Percentiles rank a stretch among this genome's conserved stretches.
Evolutionary conservation across 805 yeast genomes (phyloP).

Genomic region (Torulaspora franciscae): DNA sequence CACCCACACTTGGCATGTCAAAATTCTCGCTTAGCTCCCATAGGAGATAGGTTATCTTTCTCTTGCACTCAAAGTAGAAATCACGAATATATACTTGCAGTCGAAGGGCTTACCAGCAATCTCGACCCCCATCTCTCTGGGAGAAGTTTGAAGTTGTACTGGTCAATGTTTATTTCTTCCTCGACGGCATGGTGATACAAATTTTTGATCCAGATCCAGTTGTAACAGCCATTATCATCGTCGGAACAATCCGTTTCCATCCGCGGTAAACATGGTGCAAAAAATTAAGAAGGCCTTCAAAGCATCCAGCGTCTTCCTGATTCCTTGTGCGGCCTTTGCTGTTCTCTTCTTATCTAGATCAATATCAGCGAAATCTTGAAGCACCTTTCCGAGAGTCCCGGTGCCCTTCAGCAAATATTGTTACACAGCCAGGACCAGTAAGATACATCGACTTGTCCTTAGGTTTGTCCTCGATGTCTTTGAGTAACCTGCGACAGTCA

Average conservation of each 20-base stretch:
- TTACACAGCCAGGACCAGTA: constrained; percentile 2
- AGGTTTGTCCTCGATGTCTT: too few relatives aligned
- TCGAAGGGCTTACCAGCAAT: constrained; percentile 5
- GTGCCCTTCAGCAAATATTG: neutral
- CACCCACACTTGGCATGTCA: constrained; percentile 1
- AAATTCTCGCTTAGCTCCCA: neutral
- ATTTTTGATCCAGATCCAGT: constrained; percentile 2
- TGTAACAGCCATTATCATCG: neutral
- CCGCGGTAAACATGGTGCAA: constrained; percentile 1
- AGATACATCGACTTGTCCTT: neutral
- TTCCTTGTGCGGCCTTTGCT: neutral
- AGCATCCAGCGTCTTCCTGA: constrained; percentile 1
- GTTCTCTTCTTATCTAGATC: neutral
- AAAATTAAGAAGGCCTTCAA: constrained; percentile 1
- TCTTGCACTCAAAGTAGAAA: constrained; percentile 3
- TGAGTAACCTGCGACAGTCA: too few relatives aligned
- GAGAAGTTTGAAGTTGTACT: neutral
- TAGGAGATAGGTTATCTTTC: neutral
- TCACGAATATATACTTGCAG: constrained; percentile 6
- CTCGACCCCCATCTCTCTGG: neutral
- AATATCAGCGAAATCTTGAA: neutral
- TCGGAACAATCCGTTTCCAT: constrained; percentile 1
- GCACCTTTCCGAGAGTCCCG: neutral
- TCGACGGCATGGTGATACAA: too few relatives aligned
- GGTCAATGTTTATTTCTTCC: neutral